Conservation (phyloP, 176 grass and related monocot genomes). For the Poa annua region DNA sequence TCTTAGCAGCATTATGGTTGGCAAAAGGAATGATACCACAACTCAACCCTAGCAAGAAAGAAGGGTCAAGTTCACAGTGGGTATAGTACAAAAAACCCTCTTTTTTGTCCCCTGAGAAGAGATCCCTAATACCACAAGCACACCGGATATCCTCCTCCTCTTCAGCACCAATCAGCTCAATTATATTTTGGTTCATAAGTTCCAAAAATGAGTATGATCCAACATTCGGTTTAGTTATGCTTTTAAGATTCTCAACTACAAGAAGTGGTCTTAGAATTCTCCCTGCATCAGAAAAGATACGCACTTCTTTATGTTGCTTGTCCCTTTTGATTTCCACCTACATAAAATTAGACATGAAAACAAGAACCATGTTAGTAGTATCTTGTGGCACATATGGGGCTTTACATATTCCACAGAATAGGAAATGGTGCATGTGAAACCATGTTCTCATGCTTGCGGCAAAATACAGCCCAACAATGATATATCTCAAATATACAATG, state of each 20-base stretch:
- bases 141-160: constrained; percentile 86
- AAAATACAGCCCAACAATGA: constrained; percentile 14
- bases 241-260: constrained; percentile 79
- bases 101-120: constrained; percentile 49
- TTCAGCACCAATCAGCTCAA: constrained; percentile 82
- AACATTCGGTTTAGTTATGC: constrained; percentile 52
- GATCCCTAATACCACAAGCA: constrained; percentile 69
- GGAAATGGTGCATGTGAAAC: background rate
- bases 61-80: constrained; percentile 85
- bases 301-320: constrained; percentile 70
- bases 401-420: background rate
- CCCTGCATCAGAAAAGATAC: constrained; percentile 79
- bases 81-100: constrained; percentile 54
- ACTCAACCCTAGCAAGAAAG: constrained; percentile 84
- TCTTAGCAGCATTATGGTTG: constrained; percentile 76
- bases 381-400: constrained; percentile 20
- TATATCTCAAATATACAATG: constrained; percentile 21
- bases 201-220: constrained; percentile 59
- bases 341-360: constrained; percentile 37
- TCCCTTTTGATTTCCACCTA: constrained; percentile 95
- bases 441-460: constrained; percentile 17
- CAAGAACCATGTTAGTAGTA: constrained; percentile 32
- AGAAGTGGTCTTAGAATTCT: constrained; percentile 89
- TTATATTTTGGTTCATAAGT: constrained; percentile 79
- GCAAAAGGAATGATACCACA: constrained; percentile 85